Base-by-base conservation (phyloP, 2,329 filamentous ascomycete species). In the Fusarium praegraminearum region DNA sequence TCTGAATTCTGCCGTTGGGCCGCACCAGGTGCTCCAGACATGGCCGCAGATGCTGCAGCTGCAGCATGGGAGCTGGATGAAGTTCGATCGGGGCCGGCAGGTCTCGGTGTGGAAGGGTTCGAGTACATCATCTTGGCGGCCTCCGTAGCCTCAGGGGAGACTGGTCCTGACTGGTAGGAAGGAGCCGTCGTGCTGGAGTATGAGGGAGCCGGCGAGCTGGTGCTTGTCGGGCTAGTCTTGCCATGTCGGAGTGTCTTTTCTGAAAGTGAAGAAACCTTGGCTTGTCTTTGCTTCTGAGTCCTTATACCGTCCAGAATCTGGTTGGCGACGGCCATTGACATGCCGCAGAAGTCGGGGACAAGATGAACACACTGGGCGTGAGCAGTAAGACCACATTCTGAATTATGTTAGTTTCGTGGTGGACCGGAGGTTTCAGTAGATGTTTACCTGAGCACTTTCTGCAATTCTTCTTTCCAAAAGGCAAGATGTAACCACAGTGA, bases 261-360 rank as follows among this genome's bases (percentile, higher is more conserved):
- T 64, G 86, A 87, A 79, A 95, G 83, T 45, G 81, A 87, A 2
- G 84, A 81, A 0, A 80, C 81, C 78, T 89, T 87, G 54, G 84
- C 84, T 80, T 91, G 85, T 51, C 84, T 81, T 62, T 90, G 89
- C 81, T 94, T 97, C 63, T 92, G 90, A 51, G 89, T 90, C 76
- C 93, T 89, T 73, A 98, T 92, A 51, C 94, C 93, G 69, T 94
- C 91, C 57, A 98, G 81, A 70, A 99, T 98, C 77, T 97, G 90
- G 79, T 98, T 98, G 44, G 96, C 96, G 38, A 93, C 92, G 60
- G 96, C 92, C 96, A 98, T 98, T 30, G 94, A 97, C 94, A 99
- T 99, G 73, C 96, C 96, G 79, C 96, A 99, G 82, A 99, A 99
- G 79, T 99, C 96, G 22, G 96, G 96, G 33, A 99, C 95, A 72